Percentiles rank a stretch among this genome's conserved stretches.
Conservation (phyloP, 2,329 filamentous ascomycete species). For the Teratosphaeria pseudoeucalypti region DNA sequence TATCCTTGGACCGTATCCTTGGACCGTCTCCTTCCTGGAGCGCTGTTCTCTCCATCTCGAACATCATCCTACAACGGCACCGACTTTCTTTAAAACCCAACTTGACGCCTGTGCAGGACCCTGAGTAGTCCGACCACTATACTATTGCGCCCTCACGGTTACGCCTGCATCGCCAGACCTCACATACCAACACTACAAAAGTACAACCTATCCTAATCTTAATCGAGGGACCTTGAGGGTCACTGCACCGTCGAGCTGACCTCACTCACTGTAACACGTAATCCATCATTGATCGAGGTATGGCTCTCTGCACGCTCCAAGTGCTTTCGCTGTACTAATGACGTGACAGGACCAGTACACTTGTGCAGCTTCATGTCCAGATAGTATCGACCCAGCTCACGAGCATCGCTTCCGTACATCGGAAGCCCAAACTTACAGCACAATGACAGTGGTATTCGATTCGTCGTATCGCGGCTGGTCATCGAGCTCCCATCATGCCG, state of each 20-base stretch:
- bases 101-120: conserved; percentile 23
- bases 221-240: conserved; percentile 5
- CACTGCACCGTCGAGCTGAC: conserved; percentile 1
- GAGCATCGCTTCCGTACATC: conserved; percentile 13
- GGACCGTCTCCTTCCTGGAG: conserved; percentile 16
- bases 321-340: neutral
- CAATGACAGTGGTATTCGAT: conserved; percentile 63
- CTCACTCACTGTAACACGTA: neutral
- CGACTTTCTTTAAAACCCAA: conserved; percentile 25
- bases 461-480: conserved; percentile 59
- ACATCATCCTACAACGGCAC: conserved; percentile 13
- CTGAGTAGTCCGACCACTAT: conserved; percentile 11
- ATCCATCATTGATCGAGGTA: conserved; percentile 2
- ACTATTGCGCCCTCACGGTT: conserved; percentile 1
- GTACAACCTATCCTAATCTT: conserved; percentile 14
- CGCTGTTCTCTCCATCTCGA: neutral
- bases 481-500: conserved; percentile 38
- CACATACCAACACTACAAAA: conserved; percentile 4
- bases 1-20: conserved; percentile 17
- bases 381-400: conserved; percentile 10
- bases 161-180: neutral
- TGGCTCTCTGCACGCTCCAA: neutral
- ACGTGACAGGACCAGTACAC: neutral
- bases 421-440: conserved; percentile 23
- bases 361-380: conserved; percentile 14